Evolutionary conservation across 2,329 filamentous ascomycete genomes (phyloP).

Genomic region (Xylaria sp.): DNA sequence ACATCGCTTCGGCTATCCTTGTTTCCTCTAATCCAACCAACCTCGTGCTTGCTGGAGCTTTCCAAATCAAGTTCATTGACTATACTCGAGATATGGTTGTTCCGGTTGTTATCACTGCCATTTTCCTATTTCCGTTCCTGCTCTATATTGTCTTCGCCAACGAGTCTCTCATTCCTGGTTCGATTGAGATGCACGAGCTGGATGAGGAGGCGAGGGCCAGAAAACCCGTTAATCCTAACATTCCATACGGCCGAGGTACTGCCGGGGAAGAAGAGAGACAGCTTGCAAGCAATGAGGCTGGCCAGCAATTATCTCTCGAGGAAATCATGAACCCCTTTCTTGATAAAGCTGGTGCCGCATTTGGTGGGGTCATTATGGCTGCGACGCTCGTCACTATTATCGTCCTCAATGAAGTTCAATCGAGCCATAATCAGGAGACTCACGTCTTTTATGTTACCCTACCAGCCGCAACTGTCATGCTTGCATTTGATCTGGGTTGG

Average conservation of each 20-base stretch:
- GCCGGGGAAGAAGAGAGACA: conserved; percentile 63
- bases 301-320: conserved; percentile 70
- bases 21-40: conserved; percentile 85
- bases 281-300: conserved; percentile 60
- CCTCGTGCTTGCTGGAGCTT: conserved; percentile 77
- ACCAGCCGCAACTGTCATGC: conserved; percentile 75
- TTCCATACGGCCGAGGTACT: conserved; percentile 70
- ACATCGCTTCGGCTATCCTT: conserved; percentile 78
- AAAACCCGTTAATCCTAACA: conserved; percentile 77
- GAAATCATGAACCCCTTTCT: conserved; percentile 82
- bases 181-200: conserved; percentile 76
- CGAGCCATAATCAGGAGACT: conserved; percentile 59
- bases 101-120: conserved; percentile 73
- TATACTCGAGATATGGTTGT: conserved; percentile 85
- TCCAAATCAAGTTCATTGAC: conserved; percentile 75
- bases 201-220: conserved; percentile 65
- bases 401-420: conserved; percentile 69
- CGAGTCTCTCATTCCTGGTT: conserved; percentile 70
- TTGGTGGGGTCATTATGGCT: conserved; percentile 74
- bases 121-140: conserved; percentile 76
- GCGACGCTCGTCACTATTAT: conserved; percentile 73
- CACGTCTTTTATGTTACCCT: conserved; percentile 77
- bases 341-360: conserved; percentile 72
- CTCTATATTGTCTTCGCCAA: conserved; percentile 76
- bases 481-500: conserved; percentile 72